Percentiles rank a stretch among this genome's conserved stretches.
phyloP scores from a whole-genome alignment of 2,329 filamentous ascomycete genomes.

The Dendryphion nanum region DNA sequence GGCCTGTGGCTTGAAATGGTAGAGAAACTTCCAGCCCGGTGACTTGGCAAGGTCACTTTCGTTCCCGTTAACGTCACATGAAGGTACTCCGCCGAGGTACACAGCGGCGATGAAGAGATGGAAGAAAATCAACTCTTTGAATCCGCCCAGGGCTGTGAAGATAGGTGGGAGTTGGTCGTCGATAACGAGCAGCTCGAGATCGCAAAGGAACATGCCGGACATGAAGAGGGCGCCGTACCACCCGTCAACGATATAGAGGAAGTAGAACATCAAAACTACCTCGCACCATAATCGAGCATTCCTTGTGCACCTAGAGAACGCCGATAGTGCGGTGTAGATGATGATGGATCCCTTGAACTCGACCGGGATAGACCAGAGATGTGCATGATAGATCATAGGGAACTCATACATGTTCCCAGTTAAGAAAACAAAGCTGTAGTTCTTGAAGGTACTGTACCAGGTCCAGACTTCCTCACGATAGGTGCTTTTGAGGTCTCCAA shows the following conservation, averaged over 20 bases:
- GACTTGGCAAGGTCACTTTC: constrained; percentile 52
- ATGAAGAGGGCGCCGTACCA: constrained; percentile 51
- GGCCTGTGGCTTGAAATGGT: constrained; percentile 63
- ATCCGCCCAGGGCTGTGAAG: constrained; percentile 53
- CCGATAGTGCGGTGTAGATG: constrained; percentile 57
- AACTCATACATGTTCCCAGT: constrained; percentile 58
- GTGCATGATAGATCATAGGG: constrained; percentile 39
- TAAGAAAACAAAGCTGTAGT: constrained; percentile 67
- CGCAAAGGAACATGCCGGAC: constrained; percentile 35
- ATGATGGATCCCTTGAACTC: constrained; percentile 59
- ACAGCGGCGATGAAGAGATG: constrained; percentile 49
- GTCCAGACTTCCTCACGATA: constrained; percentile 26
- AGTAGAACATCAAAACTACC: constrained; percentile 59
- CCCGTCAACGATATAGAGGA: constrained; percentile 66
- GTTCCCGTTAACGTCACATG: constrained; percentile 42
- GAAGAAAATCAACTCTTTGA: constrained; percentile 43
- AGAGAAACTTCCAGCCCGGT: constrained; percentile 61
- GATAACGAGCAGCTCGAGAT: constrained; percentile 33
- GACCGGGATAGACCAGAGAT: constrained; percentile 39
- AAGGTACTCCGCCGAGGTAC: constrained; percentile 62
- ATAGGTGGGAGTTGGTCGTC: constrained; percentile 38
- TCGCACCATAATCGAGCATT: constrained; percentile 57
- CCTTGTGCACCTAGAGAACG: constrained; percentile 56
- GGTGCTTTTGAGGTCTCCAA: constrained; percentile 52
- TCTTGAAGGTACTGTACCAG: constrained; percentile 50